Percentiles rank a stretch among this genome's conserved stretches.
Conservation (phyloP, 805 yeast genomes). For the Lipomyces mesembrius region DNA sequence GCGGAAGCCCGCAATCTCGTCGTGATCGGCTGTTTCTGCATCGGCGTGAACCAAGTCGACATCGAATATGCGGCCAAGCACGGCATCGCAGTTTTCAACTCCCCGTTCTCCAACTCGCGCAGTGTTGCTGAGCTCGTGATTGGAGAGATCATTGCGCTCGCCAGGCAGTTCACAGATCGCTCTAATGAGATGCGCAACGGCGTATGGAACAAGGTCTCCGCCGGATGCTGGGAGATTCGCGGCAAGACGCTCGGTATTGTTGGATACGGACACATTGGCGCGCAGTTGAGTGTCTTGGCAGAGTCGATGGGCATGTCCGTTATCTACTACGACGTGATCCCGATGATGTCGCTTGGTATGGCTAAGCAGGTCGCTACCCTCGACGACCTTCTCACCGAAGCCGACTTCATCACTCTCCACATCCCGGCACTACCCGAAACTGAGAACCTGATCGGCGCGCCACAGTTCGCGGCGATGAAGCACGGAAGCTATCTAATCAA, state of each 20-base stretch:
- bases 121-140: conserved; percentile 97
- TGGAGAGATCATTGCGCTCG: conserved; percentile 89
- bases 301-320: conserved; percentile 98
- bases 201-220: conserved; percentile 94
- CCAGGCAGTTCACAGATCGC: conserved; percentile 97
- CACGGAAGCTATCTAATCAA: conserved; percentile 92
- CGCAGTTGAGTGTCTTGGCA: conserved; percentile 94
- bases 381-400: conserved; percentile 73
- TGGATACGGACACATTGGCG: conserved; percentile 98
- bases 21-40: conserved; percentile 96
- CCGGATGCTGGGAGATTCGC: conserved; percentile 98
- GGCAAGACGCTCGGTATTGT: conserved; percentile 97
- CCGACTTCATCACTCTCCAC: conserved; percentile 92
- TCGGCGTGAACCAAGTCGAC: conserved; percentile 98
- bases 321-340: conserved; percentile 84
- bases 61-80: conserved; percentile 85
- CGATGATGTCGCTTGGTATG: conserved; percentile 96
- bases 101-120: conserved; percentile 98
- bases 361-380: conserved; percentile 89
- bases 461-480: conserved; percentile 95
- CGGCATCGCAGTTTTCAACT: conserved; percentile 96
- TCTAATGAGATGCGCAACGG: conserved; percentile 95
- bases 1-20: conserved; percentile 87
- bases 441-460: conserved; percentile 81
- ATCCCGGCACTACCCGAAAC: conserved; percentile 96